phyloP scores from a whole-genome alignment of 2,329 filamentous ascomycete genomes.

The Neonectria hederae region DNA sequence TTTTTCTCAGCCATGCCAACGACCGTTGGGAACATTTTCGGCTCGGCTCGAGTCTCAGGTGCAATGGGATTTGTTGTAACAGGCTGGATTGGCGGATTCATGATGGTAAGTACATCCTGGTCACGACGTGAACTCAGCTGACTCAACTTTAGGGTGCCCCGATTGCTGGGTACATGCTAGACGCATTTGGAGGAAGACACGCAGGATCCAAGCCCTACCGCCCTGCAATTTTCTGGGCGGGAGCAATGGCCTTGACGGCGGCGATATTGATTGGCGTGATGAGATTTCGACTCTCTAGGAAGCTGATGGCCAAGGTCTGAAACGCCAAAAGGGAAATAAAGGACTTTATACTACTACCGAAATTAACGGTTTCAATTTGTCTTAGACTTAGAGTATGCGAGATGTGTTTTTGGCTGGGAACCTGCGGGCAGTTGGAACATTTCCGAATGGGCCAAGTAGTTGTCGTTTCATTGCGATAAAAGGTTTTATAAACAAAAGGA shows the following conservation, averaged over 20 bases:
- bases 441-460: too few relatives aligned
- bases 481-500: too few relatives aligned
- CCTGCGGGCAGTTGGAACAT: too few relatives aligned
- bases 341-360: not conserved
- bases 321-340: not conserved
- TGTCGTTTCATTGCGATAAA: too few relatives aligned
- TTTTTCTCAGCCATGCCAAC: conserved; percentile 71
- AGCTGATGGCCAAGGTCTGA: not conserved
- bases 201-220: conserved; percentile 1
- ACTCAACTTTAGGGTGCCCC: not conserved
- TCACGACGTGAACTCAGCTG: conserved; percentile 22
- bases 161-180: conserved; percentile 12
- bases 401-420: too few relatives aligned
- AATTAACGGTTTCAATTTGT: not conserved
- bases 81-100: conserved; percentile 67
- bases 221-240: conserved; percentile 1
- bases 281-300: not conserved
- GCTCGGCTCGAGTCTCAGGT: conserved; percentile 60
- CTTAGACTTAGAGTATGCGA: not conserved
- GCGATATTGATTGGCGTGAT: not conserved
- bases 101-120: conserved; percentile 52
- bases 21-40: conserved; percentile 66
- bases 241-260: conserved; percentile 2
- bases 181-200: not conserved
- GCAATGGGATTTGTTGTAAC: conserved; percentile 69